A percentile compares a stretch with the other conserved stretches of the same genome.
phyloP scores from a whole-genome alignment of 805 yeast genomes.

The Cyberlindnera euphorbiiphila region DNA sequence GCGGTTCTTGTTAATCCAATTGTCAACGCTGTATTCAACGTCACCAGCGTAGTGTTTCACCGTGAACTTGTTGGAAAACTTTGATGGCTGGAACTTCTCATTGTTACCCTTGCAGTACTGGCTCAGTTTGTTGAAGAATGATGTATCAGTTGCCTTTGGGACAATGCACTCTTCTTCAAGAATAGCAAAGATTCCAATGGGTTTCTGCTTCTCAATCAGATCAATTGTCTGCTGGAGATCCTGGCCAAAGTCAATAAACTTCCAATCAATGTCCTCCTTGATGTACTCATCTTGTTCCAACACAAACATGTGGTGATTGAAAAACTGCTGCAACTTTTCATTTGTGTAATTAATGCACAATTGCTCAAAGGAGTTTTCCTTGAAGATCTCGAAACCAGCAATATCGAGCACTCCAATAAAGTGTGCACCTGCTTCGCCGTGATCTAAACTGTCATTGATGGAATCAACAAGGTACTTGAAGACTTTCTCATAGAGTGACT shows the following conservation, averaged over 20 bases:
- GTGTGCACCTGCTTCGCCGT: conserved; percentile 38
- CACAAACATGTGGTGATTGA: conserved; percentile 96
- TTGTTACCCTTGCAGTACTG: conserved; percentile 55
- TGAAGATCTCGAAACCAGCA: conserved; percentile 96
- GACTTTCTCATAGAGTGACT: conserved; percentile 77
- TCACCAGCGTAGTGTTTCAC: conserved; percentile 93
- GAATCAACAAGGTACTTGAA: conserved; percentile 73
- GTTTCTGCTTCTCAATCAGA: conserved; percentile 68
- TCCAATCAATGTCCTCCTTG: conserved; percentile 93
- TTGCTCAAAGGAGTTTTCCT: conserved; percentile 92
- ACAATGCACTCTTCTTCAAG: conserved; percentile 94
- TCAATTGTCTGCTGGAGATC: conserved; percentile 94
- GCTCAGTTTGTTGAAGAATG: conserved; percentile 78
- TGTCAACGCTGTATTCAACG: conserved; percentile 89
- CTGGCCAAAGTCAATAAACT: conserved; percentile 91
- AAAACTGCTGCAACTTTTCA: conserved; percentile 95
- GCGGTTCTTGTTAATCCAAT: conserved; percentile 92
- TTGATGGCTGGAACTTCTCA: conserved; percentile 65
- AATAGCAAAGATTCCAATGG: conserved; percentile 80
- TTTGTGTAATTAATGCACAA: conserved; percentile 96
- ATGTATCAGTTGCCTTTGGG: conserved; percentile 80
- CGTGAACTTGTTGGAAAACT: conserved; percentile 71
- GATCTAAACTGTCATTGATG: conserved; percentile 66
- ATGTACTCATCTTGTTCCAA: conserved; percentile 95
- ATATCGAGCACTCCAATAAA: conserved; percentile 96